Base-by-base conservation (phyloP, 805 yeast genomes). In the Lipomyces sp. region DNA sequence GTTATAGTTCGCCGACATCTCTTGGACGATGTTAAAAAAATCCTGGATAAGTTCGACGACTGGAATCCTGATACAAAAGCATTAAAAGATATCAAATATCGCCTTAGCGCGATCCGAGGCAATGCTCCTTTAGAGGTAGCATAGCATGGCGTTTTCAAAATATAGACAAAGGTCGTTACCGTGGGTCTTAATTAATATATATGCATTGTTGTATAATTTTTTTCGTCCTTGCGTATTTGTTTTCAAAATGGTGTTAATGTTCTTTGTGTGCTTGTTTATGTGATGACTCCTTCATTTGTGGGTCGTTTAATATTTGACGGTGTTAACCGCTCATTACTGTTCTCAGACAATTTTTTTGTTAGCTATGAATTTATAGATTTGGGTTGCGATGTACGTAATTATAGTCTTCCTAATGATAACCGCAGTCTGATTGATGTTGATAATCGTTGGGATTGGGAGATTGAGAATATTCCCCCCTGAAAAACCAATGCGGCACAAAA, bases 61-160 rank as follows among this genome's bases (percentile, higher is more conserved):
- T 94, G 99, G 99, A 84, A 86, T 60, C 98, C 99, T 0, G 93
- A 88, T 48, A 85, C 90, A 0, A 92, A 92, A 76, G 86, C 85
- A 6, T 78, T 92, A 74, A 92, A 90, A 75, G 97, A 93, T 63
- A 84, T 94, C 73, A 92, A 92, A 77, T 91, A 90, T 73, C 81
- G 96, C 65, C 79, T 90, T 60, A 87, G 53, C 13, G 67, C 71
- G 37, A 63, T 69, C 18, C 63, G 56, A 34, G 29, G 57, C 45
- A 34, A 55, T n/a, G 37, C 55, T 55, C 34, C 54, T 42, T 8
- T 42, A 42, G 24, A 18, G 4, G 48, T 10, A 42, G 48, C 18
- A 42, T 42, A 42, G 48, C 48, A 42, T 42, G 48, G 48, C 48
- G 48, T 42, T 42, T 42, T 42, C 24, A 42, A 42, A 24, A 15